phyloP scores from a whole-genome alignment of 768 basidiomycete genomes.

The Mycena galopus region DNA sequence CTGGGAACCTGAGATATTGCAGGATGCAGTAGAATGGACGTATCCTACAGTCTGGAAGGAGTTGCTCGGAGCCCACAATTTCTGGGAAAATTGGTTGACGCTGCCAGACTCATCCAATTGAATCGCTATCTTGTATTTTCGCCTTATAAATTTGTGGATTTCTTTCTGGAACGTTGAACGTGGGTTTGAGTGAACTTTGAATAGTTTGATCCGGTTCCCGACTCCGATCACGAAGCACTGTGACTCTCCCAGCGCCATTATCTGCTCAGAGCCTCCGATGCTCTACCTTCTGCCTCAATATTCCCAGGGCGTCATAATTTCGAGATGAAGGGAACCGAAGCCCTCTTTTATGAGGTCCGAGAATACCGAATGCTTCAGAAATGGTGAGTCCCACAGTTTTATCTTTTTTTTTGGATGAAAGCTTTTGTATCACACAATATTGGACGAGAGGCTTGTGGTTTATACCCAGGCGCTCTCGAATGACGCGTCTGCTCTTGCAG shows the following conservation, averaged over 20 bases:
- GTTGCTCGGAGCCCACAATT: neutral
- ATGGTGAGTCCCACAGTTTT: neutral
- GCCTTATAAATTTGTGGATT: too few species aligned
- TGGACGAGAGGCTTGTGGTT: conserved; percentile 33
- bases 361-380: neutral
- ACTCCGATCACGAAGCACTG: neutral
- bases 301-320: too few species aligned
- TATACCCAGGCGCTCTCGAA: conserved; percentile 30
- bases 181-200: too few species aligned
- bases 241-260: too few species aligned
- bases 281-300: too few species aligned
- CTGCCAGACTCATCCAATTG: neutral
- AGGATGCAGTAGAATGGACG: conserved; percentile 1
- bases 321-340: too few species aligned
- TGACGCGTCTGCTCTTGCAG: conserved; percentile 32
- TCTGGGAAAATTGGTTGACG: conserved; percentile 20
- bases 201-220: conserved; percentile 6
- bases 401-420: conserved; percentile 22
- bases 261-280: too few species aligned
- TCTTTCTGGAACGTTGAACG: too few species aligned
- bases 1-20: conserved; percentile 24
- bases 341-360: too few species aligned
- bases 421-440: conserved; percentile 32
- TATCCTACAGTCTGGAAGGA: neutral
- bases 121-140: neutral